A percentile compares a stretch with the other conserved stretches of the same genome.
phyloP scores from a whole-genome alignment of 2,329 filamentous ascomycete species.

The Talaromyces piceae region DNA sequence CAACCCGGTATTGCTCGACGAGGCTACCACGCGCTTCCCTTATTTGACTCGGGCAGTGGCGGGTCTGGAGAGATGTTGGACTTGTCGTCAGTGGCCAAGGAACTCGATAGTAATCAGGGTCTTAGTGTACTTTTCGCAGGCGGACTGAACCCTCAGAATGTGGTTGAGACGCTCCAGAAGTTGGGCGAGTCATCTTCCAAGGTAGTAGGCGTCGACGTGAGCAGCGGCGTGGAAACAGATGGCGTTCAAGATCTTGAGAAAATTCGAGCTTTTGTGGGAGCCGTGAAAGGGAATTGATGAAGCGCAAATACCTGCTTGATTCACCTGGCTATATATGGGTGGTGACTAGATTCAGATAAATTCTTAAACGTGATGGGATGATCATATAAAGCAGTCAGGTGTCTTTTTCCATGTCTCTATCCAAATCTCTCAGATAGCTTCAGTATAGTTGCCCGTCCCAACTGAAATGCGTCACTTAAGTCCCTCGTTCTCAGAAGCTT shows the following conservation, averaged over 20 bases:
- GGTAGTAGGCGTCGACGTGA: conserved; percentile 82
- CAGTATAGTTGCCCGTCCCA: too few relatives aligned
- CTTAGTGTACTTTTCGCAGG: conserved; percentile 76
- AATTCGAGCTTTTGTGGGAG: conserved; percentile 72
- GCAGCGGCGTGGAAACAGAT: conserved; percentile 82
- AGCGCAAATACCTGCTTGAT: neutral
- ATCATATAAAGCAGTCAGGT: too few relatives aligned
- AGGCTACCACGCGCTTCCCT: conserved; percentile 73
- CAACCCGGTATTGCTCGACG: conserved; percentile 64
- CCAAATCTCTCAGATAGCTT: too few relatives aligned
- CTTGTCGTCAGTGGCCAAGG: conserved; percentile 57
- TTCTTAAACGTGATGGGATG: too few relatives aligned
- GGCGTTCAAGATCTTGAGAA: conserved; percentile 73
- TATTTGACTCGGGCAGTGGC: conserved; percentile 81
- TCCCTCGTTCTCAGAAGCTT: too few relatives aligned
- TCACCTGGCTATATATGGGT: neutral
- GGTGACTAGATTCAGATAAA: too few relatives aligned
- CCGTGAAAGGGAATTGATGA: conserved; percentile 52
- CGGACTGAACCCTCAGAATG: conserved; percentile 73
- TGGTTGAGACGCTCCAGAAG: conserved; percentile 56
- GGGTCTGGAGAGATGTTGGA: conserved; percentile 74
- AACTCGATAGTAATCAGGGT: conserved; percentile 61
- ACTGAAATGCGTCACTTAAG: too few relatives aligned
- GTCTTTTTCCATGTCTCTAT: too few relatives aligned
- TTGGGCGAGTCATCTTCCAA: conserved; percentile 55